Evolutionary conservation across 192 early-diverging fungal genomes (phyloP), one percentile per base, ranked within the genome.

Genomic region (Spizellomyces punctatus): DNA sequence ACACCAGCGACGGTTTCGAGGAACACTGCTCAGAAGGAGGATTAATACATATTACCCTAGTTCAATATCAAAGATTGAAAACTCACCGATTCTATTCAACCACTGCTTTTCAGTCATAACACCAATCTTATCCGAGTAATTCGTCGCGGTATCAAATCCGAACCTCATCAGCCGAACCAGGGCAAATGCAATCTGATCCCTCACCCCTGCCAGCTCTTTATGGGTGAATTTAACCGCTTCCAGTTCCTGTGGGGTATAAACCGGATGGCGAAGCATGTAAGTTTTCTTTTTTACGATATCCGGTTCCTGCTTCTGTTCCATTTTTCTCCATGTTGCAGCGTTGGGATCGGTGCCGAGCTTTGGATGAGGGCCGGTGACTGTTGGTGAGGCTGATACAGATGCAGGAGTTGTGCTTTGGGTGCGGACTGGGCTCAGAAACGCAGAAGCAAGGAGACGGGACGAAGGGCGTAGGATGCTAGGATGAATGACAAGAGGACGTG

Each of bases 1-100:
- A 92, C 90, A 9, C 78, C 81, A 1, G 80, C 76, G 43, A 74
- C 75, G 7, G 81, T 80, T 67, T 84, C 77, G 12, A 80, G 66
- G 66, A 81, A 79, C 16, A 95, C 50, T 62, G 41, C 19, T 36
- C 27, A 36, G 27, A 36, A 36, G 27, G 3, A 36, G 0, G 27
- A 3, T 36, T 36, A 36, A 36, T 2, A 36, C 27, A 36, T 36
- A 36, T 36, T 3, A 36, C 27, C 27, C 3, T 36, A 2, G 27
- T 36, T 2, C 27, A 36, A 56, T n/a, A 19, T 56, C 7, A n/a
- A 22, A 56, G 22, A 56, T 6, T 56, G 7, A 56, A 56, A 56
- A 56, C 54, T 56, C 22, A 65, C 64, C 36, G 4, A 67, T 58
- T n/a, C 66, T 48, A 54, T 67, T 67, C 22, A 60, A 44, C 79